Percentiles rank a stretch among this genome's conserved stretches.
Evolutionary conservation across 1,284 basidiomycete genomes (phyloP).

Genomic region (Tausonia pullulans): DNA sequence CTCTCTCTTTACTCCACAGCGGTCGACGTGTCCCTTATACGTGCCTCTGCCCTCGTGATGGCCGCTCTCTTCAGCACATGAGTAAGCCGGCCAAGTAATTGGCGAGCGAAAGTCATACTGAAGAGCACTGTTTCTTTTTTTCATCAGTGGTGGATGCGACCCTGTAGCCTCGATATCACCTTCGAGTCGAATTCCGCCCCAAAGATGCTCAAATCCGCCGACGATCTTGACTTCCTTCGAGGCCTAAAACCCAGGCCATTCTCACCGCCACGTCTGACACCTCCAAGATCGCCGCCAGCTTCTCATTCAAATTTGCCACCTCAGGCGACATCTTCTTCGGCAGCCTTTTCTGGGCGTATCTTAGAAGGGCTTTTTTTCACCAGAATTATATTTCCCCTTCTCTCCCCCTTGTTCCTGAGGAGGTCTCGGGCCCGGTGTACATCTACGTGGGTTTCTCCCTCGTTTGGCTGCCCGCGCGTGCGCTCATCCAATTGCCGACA

Average conservation of each 20-base stretch:
- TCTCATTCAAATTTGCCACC: background rate
- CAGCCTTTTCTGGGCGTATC: background rate
- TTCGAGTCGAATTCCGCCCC: constrained; percentile 34
- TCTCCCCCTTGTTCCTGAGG: constrained; percentile 3
- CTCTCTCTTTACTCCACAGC: constrained; percentile 56
- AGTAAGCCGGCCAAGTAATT: too few relatives aligned
- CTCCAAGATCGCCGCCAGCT: background rate
- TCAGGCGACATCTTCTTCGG: background rate
- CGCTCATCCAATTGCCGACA: background rate
- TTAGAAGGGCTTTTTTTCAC: background rate
- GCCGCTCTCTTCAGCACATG: background rate
- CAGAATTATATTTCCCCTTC: background rate
- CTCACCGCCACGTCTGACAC: background rate
- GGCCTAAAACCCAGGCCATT: background rate
- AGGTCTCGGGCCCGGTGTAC: constrained; percentile 3
- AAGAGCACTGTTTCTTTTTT: constrained; percentile 24
- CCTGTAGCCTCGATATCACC: constrained; percentile 41
- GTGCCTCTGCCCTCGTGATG: background rate
- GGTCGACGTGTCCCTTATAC: constrained; percentile 51
- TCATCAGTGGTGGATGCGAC: constrained; percentile 57
- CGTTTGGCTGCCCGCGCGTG: background rate
- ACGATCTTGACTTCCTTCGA: background rate
- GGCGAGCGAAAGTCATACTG: too few relatives aligned
- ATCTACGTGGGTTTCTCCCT: background rate
- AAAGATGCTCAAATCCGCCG: background rate